phyloP scores from a whole-genome alignment of 208 protist species.

The Leptomonas seymouri region DNA sequence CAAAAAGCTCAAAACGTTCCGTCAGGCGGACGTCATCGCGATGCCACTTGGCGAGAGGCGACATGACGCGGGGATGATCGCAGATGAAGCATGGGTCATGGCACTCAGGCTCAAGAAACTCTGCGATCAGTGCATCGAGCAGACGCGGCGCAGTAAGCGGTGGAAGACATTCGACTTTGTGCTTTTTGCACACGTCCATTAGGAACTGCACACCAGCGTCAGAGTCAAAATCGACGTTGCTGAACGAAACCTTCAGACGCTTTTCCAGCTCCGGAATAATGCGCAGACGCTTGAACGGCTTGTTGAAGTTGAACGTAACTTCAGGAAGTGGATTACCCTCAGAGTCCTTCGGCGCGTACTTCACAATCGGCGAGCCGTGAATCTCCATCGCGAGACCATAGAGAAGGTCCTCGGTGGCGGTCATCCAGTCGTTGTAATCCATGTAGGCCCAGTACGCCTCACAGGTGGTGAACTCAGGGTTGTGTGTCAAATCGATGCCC shows the following conservation, averaged over 20 bases:
- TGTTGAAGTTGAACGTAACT: conserved; percentile 98
- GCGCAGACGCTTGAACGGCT: conserved; percentile 97
- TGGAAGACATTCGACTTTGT: conserved; percentile 92
- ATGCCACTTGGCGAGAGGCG: conserved; percentile 99
- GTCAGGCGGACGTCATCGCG: conserved; percentile 93
- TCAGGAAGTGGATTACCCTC: conserved; percentile 76
- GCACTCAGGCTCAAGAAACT: conserved; percentile 97
- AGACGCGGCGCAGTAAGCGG: conserved; percentile 97
- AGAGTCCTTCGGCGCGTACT: conserved; percentile 94
- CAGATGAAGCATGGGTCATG: conserved; percentile 99
- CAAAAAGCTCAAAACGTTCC: conserved; percentile 99
- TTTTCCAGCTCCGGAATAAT: conserved; percentile 97
- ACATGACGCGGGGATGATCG: conserved; percentile 99
- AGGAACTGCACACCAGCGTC: conserved; percentile 89
- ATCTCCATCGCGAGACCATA: conserved; percentile 95
- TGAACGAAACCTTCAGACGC: conserved; percentile 86
- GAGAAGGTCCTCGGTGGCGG: conserved; percentile 97
- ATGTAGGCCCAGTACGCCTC: conserved; percentile 99
- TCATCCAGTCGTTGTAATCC: conserved; percentile 99
- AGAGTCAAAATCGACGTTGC: conserved; percentile 70
- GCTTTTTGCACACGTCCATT: conserved; percentile 87
- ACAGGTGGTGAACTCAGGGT: conserved; percentile 99
- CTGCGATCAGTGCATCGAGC: conserved; percentile 98
- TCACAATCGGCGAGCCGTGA: conserved; percentile 92
- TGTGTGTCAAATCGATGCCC: conserved; percentile 98